phyloP scores from a whole-genome alignment of 208 protist genomes.

The Leishmania gerbilli region DNA sequence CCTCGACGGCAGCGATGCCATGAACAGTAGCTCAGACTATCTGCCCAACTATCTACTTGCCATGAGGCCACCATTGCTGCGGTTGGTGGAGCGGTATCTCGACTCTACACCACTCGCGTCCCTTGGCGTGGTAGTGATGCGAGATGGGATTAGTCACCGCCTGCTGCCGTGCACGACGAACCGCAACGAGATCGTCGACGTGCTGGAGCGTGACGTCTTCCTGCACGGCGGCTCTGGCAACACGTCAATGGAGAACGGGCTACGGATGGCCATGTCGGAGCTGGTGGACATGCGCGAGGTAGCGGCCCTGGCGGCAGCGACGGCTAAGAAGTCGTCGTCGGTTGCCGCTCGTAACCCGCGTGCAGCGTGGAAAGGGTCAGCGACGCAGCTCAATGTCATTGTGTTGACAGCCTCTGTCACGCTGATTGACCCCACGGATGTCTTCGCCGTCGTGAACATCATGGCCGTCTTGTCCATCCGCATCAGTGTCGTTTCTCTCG shows the following conservation, averaged over 20 bases:
- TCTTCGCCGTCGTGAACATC: slow-evolving; percentile 62
- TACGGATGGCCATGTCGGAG: slow-evolving; percentile 78
- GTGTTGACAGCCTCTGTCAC: slow-evolving; percentile 79
- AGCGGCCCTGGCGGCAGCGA: slow-evolving; percentile 14
- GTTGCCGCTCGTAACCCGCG: neutral
- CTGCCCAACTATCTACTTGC: slow-evolving; percentile 84
- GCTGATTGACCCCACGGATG: slow-evolving; percentile 77
- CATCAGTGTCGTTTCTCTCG: slow-evolving; percentile 72
- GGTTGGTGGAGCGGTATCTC: slow-evolving; percentile 63
- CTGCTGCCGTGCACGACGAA: slow-evolving; percentile 71
- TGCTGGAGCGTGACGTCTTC: slow-evolving; percentile 79
- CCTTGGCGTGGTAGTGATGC: slow-evolving; percentile 80
- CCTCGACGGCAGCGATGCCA: slow-evolving; percentile 83
- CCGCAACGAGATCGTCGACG: slow-evolving; percentile 57
- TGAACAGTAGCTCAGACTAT: slow-evolving; percentile 84
- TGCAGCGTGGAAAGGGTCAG: slow-evolving; percentile 20
- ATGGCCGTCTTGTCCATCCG: slow-evolving; percentile 47
- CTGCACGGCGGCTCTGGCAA: slow-evolving; percentile 75
- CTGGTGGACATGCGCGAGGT: slow-evolving; percentile 74
- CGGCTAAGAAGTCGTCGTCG: neutral
- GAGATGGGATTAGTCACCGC: slow-evolving; percentile 66
- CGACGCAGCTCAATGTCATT: slow-evolving; percentile 55
- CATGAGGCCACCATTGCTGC: slow-evolving; percentile 59
- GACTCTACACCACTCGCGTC: slow-evolving; percentile 73
- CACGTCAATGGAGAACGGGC: slow-evolving; percentile 79